Percentiles rank a stretch among this genome's conserved stretches.
phyloP scores from a whole-genome alignment of 495 filamentous ascomycete genomes.

The Glutinoglossum americanum region DNA sequence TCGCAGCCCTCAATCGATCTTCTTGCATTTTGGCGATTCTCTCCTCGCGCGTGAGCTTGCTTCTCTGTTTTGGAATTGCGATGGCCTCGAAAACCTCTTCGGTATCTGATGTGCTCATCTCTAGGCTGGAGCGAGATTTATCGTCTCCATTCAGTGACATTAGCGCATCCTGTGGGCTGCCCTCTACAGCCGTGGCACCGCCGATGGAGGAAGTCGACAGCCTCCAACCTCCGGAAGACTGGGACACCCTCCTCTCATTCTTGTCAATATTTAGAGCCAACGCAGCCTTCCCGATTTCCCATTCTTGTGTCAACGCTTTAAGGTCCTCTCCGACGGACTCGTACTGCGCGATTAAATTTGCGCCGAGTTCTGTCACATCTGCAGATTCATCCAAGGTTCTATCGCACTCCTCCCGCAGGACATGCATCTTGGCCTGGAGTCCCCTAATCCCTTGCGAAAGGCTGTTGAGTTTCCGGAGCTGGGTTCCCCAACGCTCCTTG shows the following conservation, averaged over 20 bases:
- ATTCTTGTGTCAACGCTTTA: conserved; percentile 62
- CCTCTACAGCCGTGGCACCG: conserved; percentile 64
- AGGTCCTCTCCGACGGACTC: conserved; percentile 85
- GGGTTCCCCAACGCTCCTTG: conserved; percentile 60
- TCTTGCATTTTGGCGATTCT: conserved; percentile 74
- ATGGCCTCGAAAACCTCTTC: conserved; percentile 86
- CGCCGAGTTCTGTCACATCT: conserved; percentile 50
- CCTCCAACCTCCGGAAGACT: conserved; percentile 40
- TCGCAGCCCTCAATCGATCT: conserved; percentile 50
- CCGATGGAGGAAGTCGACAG: conserved; percentile 66
- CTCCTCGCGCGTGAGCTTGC: conserved; percentile 66
- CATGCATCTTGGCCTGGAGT: conserved; percentile 84
- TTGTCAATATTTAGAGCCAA: conserved; percentile 52
- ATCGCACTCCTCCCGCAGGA: conserved; percentile 77
- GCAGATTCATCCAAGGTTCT: conserved; percentile 49
- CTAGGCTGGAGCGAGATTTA: conserved; percentile 16
- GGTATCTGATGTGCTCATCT: conserved; percentile 26
- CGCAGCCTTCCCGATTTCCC: conserved; percentile 67
- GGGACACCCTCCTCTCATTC: conserved; percentile 45
- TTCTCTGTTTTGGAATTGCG: conserved; percentile 42
- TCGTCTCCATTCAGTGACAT: conserved; percentile 49
- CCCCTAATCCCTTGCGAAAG: conserved; percentile 79
- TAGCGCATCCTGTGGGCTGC: conserved; percentile 52
- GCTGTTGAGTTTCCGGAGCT: conserved; percentile 65
- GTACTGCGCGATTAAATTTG: conserved; percentile 66